Evolutionary conservation across 2,329 filamentous ascomycete species (phyloP).

Genomic region (Aspergillus pseudoterreus): DNA sequence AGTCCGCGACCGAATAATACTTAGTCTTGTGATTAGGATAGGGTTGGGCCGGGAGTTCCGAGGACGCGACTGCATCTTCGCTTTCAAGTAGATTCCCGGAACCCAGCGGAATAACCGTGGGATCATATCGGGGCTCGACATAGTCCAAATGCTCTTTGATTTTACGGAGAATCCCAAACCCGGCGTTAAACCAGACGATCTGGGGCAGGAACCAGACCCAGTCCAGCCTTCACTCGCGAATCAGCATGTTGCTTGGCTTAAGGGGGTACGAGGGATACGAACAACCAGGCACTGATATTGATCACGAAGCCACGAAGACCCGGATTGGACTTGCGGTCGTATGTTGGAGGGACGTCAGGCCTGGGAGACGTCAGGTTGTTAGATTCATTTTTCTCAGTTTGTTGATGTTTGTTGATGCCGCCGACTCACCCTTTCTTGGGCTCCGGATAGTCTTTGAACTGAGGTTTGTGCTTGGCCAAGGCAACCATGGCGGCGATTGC

Average conservation of each 20-base stretch:
- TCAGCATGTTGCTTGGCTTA: neutral
- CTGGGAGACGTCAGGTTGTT: neutral
- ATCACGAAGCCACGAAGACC: constrained; percentile 5
- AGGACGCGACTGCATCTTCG: neutral
- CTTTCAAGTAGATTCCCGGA: neutral
- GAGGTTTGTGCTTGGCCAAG: neutral
- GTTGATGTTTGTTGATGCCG: too few relatives aligned
- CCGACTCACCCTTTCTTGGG: constrained; percentile 5
- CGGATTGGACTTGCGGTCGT: constrained; percentile 9
- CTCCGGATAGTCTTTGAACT: constrained; percentile 4
- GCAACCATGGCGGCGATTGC: neutral
- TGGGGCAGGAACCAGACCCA: constrained; percentile 54
- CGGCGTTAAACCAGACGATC: constrained; percentile 63
- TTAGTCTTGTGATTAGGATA: constrained; percentile 28
- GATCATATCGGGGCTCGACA: constrained; percentile 47
- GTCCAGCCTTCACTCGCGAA: constrained; percentile 40
- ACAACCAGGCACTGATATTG: constrained; percentile 8
- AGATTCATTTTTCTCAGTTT: too few relatives aligned
- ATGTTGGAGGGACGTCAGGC: constrained; percentile 4
- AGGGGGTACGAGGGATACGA: neutral
- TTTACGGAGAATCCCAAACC: constrained; percentile 53
- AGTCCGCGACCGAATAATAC: constrained; percentile 65
- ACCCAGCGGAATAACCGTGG: constrained; percentile 37
- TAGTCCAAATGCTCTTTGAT: constrained; percentile 47
- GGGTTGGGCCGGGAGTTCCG: constrained; percentile 1